Percentiles rank a stretch among this genome's conserved stretches.
These are phyloP conservation scores for Talaromyces sp. DNA, from an alignment of 2,329 filamentous ascomycete genomes.

Conservation along the genomic window DNA sequence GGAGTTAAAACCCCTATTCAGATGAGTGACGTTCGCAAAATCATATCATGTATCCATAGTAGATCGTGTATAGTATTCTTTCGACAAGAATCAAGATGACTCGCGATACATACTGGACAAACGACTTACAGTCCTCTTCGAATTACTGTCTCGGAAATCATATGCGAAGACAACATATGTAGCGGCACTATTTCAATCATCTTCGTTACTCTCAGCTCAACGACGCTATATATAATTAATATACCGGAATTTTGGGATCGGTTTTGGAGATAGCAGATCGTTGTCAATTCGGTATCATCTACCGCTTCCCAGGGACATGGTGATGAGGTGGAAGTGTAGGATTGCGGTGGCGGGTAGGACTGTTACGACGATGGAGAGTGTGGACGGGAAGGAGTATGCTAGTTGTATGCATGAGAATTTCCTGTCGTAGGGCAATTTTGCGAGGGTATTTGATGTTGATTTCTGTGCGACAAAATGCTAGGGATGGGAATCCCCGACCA, in stretches of 20 bases:
- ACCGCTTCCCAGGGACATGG: not conserved
- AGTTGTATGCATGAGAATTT: not conserved
- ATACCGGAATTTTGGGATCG: not conserved
- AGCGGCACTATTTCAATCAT: not conserved
- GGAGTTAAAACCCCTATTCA: not conserved
- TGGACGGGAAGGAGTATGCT: not conserved
- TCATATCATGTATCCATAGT: not conserved
- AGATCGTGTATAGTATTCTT: not conserved
- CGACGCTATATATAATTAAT: not conserved
- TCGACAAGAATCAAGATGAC: not conserved
- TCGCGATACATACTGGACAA: not conserved
- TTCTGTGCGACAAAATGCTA: not conserved
- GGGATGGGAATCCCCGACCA: not conserved
- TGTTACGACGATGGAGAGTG: not conserved
- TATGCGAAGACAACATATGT: not conserved
- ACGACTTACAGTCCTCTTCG: not conserved
- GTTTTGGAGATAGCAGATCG: not conserved
- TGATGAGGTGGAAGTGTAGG: not conserved
- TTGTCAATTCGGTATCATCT: not conserved
- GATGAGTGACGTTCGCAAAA: not conserved
- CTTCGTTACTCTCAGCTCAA: not conserved
- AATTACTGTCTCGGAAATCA: not conserved
- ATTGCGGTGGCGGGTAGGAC: not conserved
- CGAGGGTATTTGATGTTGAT: not conserved
- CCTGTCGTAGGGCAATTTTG: not conserved